These are phyloP conservation scores for Drosera capensis DNA, from an alignment of 148 eudicot species.

Conservation along the genomic window DNA sequence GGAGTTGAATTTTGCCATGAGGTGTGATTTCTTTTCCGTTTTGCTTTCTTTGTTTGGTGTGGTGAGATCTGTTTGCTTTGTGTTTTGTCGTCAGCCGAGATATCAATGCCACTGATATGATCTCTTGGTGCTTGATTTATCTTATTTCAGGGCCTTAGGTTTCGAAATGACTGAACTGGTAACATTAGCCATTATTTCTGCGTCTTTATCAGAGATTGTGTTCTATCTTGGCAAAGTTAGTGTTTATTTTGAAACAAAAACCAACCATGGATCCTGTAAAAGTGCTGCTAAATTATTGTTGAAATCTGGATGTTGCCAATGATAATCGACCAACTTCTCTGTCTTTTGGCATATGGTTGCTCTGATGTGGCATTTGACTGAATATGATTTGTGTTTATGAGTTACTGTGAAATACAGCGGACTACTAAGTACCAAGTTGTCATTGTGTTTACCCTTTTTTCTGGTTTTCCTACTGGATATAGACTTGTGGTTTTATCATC, in stretches of 20 bases:
- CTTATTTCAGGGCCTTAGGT: constrained; percentile 75
- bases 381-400: background rate
- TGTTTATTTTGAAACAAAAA: background rate
- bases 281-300: too few species aligned
- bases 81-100: too few species aligned
- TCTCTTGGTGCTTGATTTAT: background rate
- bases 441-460: too few species aligned
- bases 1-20: constrained; percentile 89
- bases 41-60: background rate
- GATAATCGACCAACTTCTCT: background rate
- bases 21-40: constrained; percentile 25
- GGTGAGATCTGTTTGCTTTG: background rate
- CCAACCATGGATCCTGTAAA: background rate
- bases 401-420: too few species aligned
- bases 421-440: too few species aligned
- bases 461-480: too few species aligned
- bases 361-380: background rate
- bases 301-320: background rate
- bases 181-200: constrained; percentile 6
- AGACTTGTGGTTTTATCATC: too few species aligned
- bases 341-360: background rate
- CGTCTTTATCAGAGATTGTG: background rate
- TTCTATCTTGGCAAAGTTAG: background rate
- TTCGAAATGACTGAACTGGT: constrained; percentile 95
- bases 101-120: too few species aligned